Base-by-base conservation (phyloP, 2,329 filamentous ascomycete genomes). In the Balansia obtecta region DNA sequence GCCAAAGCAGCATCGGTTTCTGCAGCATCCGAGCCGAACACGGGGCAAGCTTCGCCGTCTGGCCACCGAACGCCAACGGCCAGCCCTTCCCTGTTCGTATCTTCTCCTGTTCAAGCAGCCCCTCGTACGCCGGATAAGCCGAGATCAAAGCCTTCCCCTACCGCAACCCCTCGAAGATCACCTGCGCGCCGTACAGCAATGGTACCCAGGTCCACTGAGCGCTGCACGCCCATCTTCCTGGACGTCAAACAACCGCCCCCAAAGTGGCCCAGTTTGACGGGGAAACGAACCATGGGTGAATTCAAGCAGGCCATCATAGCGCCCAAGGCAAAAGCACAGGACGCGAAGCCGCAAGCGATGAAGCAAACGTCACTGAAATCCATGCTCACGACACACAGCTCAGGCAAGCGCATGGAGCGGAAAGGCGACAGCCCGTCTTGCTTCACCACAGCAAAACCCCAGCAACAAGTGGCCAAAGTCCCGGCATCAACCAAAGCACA, bases 231-330 rank as follows among this genome's bases (percentile, higher is more conserved):
- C 3, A 47, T 51, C 9, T 53, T 51, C 16, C 6, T 45, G 16
- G 49, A 51, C n/a, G 33, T 42, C 46, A 32, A 48, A 18, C 16
- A 30, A 18, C 15, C 43, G 3, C 38, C 49, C 9, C 32, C 43
- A 4, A 51, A 49, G 15, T n/a, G 10, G 20, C 43, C 27, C 7
- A 49, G 15, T 8, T 22, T 33, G 10, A 45, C 45, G 37, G 46
- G 49, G 10, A 51, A 34, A 39, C 52, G 52, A 27, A 49, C 52
- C 7, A 53, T 51, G 52, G 43, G 49, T 22, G 49, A 53, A 3
- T 18, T 53, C 33, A 53, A 51, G 39, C 46, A 51, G 27, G 52
- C 52, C 9, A 38, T 53, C 8, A 49, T 48, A 41, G 46, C 46
- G n/a, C 52, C 52, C n/a, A 27, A 33, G n/a, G 11, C 10, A 11